A percentile compares a stretch with the other conserved stretches of the same genome.
These are phyloP conservation scores for Nitzschia inconspicua DNA, from an alignment of 108 stramenopile species.

Conservation along the genomic window DNA sequence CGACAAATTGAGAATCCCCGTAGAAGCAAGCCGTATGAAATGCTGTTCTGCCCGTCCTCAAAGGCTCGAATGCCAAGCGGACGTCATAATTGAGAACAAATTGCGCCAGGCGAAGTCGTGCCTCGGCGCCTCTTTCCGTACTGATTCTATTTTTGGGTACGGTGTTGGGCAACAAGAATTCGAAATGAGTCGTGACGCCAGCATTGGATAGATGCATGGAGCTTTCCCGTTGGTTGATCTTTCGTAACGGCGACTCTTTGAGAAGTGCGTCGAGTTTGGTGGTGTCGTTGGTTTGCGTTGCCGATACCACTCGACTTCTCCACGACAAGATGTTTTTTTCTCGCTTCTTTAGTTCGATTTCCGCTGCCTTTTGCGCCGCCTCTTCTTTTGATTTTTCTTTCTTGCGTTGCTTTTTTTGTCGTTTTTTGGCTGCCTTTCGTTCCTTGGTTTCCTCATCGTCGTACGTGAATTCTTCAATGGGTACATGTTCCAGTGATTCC, in stretches of 20 bases:
- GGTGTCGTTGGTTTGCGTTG: slow-evolving; percentile 51
- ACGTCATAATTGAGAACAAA: slow-evolving; percentile 22
- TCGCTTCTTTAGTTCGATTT: slow-evolving; percentile 62
- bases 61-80: slow-evolving; percentile 25
- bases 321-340: slow-evolving; percentile 64
- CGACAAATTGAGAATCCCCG: slow-evolving; percentile 39
- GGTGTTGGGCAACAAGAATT: slow-evolving; percentile 38
- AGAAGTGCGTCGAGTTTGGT: slow-evolving; percentile 55
- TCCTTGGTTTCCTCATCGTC: slow-evolving; percentile 50
- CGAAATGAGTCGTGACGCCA: slow-evolving; percentile 21
- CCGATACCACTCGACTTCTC: slow-evolving; percentile 70
- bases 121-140: slow-evolving; percentile 30
- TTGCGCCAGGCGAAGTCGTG: slow-evolving; percentile 21
- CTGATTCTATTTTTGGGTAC: slow-evolving; percentile 37
- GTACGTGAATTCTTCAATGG: slow-evolving; percentile 37
- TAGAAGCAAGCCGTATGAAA: slow-evolving; percentile 53
- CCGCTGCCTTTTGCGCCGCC: slow-evolving; percentile 63
- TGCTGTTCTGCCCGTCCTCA: slow-evolving; percentile 39
- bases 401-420: slow-evolving; percentile 69
- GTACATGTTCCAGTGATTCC: slow-evolving; percentile 40
- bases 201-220: not conserved
- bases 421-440: slow-evolving; percentile 55
- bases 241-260: slow-evolving; percentile 55
- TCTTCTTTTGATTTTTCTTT: slow-evolving; percentile 65
- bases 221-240: not conserved